Evolutionary conservation across 768 basidiomycete species (phyloP), one percentile per base, ranked within the genome.

Genomic region (Boletus edulis): DNA sequence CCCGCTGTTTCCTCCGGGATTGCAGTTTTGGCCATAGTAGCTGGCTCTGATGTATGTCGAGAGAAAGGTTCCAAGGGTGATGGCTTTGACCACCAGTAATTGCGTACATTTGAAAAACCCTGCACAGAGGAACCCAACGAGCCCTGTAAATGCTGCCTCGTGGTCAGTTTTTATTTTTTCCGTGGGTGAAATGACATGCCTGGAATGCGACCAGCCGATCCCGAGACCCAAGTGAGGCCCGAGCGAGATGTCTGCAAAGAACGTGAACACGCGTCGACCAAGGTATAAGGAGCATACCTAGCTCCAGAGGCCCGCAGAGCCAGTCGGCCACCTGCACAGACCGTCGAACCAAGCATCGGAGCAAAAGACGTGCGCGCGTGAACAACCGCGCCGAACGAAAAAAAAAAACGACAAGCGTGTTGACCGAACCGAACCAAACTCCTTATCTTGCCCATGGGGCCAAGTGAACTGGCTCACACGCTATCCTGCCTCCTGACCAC

Each of bases 1-100:
- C 31, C 5, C 10, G 44, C 15, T 14, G 45, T 27, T 10, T 41
- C 45, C 20, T 47, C 49, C 20, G 40, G 39, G 27, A 27, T 24
- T 34, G n/a, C 38, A 34, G 32, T 20, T 20, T 44, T 49, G 37
- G 38, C 27, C 22, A 14, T 24, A 20, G 44, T 39, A 41, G 29
- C 45, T 27, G 57, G 45, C 35, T 63, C 64, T 20, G 53, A 49
- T 17, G 22, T 8, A 27, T 37, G 15, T 32, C 43, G 64, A 32
- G 52, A 35, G 29, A 4, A 24, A 6, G 24, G 35, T 35, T 46
- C 52, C 15, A 55, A 13, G 31, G 44, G 17, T 0, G 59, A 42
- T 45, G 69, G 52, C 43, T 64, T 71, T 3, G 69, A 66, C 69
- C 71, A 71, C 71, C 69, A 71, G 53, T 59, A 73, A 51, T 51